Conservation (phyloP, 140 eudicot species). For the Bidens hawaiensis region DNA sequence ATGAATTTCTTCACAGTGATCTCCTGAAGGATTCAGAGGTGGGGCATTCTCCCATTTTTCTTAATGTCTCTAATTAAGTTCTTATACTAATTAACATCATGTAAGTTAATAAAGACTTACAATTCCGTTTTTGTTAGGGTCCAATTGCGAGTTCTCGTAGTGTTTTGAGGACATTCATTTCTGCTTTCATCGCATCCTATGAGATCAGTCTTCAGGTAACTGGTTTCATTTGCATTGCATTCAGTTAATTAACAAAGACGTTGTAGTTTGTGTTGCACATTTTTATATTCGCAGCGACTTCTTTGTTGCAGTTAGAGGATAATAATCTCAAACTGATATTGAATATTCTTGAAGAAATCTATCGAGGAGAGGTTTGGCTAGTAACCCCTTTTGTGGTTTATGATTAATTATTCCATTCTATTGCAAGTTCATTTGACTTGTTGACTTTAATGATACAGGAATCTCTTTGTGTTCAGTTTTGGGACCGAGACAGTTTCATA, state of each 20-base stretch:
- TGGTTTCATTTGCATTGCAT: conserved; percentile 10
- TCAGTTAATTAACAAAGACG: conserved; percentile 1
- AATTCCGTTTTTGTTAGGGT: conserved; percentile 42
- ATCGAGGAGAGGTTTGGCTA: conserved; percentile 86
- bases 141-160: conserved; percentile 77
- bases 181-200: conserved; percentile 94
- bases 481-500: conserved; percentile 90
- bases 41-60: conserved; percentile 23
- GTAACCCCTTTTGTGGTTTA: not conserved
- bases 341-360: conserved; percentile 80
- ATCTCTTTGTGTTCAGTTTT: conserved; percentile 91
- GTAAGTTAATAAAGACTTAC: conserved; percentile 1
- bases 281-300: conserved; percentile 21
- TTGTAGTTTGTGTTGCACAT: not conserved
- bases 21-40: conserved; percentile 76
- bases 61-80: conserved; percentile 10
- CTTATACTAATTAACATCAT: not conserved
- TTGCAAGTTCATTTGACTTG: conserved; percentile 9
- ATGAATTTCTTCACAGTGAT: conserved; percentile 74
- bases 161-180: conserved; percentile 83
- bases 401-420: not conserved
- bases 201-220: conserved; percentile 93
- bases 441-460: conserved; percentile 53
- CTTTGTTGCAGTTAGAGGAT: conserved; percentile 71
- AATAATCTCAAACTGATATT: conserved; percentile 62